Percentiles rank a stretch among this genome's conserved stretches.
These are phyloP conservation scores for Mortierella sp. DNA, from an alignment of 371 early-diverging fungal species.

Conservation along the genomic window DNA sequence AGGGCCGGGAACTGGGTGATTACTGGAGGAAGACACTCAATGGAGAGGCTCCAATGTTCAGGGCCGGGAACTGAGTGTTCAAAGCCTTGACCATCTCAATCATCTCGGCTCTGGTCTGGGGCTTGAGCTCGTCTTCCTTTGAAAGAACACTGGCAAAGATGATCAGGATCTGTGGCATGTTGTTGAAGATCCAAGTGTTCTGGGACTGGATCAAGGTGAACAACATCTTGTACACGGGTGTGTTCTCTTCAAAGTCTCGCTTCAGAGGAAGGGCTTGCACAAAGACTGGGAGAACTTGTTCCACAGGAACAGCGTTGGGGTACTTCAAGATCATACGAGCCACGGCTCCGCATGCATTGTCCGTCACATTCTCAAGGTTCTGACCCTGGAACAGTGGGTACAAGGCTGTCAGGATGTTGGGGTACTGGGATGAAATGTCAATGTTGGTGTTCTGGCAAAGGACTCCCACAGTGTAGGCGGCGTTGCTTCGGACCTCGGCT, in stretches of 20 bases:
- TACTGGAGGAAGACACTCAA: constrained; percentile 26
- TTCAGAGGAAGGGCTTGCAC: constrained; percentile 78
- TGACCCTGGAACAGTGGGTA: constrained; percentile 77
- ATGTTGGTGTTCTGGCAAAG: constrained; percentile 73
- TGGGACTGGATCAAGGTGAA: constrained; percentile 70
- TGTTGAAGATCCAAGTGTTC: constrained; percentile 60
- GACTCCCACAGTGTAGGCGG: constrained; percentile 84
- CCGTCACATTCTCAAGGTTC: constrained; percentile 73
- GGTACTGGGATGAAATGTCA: constrained; percentile 79
- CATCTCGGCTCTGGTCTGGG: constrained; percentile 63
- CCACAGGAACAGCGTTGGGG: constrained; percentile 78
- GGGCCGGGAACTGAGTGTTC: constrained; percentile 43
- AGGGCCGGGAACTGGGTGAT: constrained; percentile 44
- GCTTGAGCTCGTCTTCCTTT: constrained; percentile 67
- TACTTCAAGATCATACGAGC: constrained; percentile 80
- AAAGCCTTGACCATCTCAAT: constrained; percentile 62
- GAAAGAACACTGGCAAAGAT: constrained; percentile 36
- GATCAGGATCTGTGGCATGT: constrained; percentile 24
- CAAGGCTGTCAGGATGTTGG: constrained; percentile 74
- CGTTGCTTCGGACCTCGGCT: constrained; percentile 87
- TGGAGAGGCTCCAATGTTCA: constrained; percentile 35
- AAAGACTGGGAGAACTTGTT: constrained; percentile 74
- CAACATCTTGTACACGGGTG: constrained; percentile 80
- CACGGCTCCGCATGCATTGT: constrained; percentile 93
- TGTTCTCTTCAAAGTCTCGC: constrained; percentile 84